Evolutionary conservation across 2,329 filamentous ascomycete genomes (phyloP), one percentile per base, ranked within the genome.

Genomic region (Cladosporium sphaerospermum): DNA sequence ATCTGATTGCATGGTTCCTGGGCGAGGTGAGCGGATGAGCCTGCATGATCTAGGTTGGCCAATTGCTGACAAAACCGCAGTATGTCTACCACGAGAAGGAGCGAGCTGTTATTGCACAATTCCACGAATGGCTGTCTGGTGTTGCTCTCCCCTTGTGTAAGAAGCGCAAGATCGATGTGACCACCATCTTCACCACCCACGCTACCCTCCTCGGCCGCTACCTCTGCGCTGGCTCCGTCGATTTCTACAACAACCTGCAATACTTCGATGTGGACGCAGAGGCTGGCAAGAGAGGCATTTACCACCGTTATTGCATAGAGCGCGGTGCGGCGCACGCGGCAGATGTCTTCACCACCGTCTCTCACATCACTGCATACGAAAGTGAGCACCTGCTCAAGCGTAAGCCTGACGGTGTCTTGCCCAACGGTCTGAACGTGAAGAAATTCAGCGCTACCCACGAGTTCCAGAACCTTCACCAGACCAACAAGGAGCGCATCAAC

Each of bases 221-320:
- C 68, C 87, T 97, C 45, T 97, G 93, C 69, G 93, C 93, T 48
- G 93, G 93, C 51, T 96, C 91, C 0, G 93, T 97, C 58, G 93
- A 99, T 70, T 97, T 99, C 70, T 99, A 99, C 80, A 99, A 97
- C 77, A 96, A 97, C 71, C 80, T 99, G 50, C 92, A 97, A 71
- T 87, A 84, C 75, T 97, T 99, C 67, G 92, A 99, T 67, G 90
- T 96, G 31, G 93, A 99, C 69, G 84, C 89, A 5, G 93, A 99
- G 73, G 93, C 93, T 14, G 93, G 93, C 57, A 97, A 96, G 78
- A 88, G 93, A 65, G 93, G 93, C 54, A 97, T 99, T 69, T 99
- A 97, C 76, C 93, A 99, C 75, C 80, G 93, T 56, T 97, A 97
- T 77, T 97, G 93, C 75, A 95, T 99, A 65, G 93, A 99, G 75